phyloP scores from a whole-genome alignment of 352 stramenopile genomes.

The Globisporangium yorkense region DNA sequence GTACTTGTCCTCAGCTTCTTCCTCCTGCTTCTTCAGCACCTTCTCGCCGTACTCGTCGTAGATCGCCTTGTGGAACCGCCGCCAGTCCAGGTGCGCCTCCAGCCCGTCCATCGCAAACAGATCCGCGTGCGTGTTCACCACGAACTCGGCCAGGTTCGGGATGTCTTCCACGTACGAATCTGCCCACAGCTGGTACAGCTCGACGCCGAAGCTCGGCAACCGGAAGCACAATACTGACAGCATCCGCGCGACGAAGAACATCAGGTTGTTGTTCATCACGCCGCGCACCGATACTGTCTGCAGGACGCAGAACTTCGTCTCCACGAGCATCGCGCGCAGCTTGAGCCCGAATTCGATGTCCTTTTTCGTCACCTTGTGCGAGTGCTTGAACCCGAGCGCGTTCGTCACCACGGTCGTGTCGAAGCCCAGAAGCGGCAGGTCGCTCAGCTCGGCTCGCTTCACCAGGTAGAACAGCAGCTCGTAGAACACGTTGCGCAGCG shows the following conservation, averaged over 20 bases:
- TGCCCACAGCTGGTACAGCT: constrained; percentile 85
- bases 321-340: constrained; percentile 82
- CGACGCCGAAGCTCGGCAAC: constrained; percentile 80
- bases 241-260: constrained; percentile 88
- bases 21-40: constrained; percentile 77
- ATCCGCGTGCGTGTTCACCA: constrained; percentile 76
- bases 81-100: constrained; percentile 84
- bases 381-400: constrained; percentile 61
- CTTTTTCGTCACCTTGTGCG: constrained; percentile 70
- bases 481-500: constrained; percentile 86
- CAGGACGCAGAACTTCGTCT: constrained; percentile 86
- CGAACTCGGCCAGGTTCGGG: constrained; percentile 74
- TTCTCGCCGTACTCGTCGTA: constrained; percentile 87
- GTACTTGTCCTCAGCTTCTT: constrained; percentile 88
- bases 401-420: constrained; percentile 66
- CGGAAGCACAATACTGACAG: constrained; percentile 85
- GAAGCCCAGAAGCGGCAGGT: constrained; percentile 78
- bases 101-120: constrained; percentile 87
- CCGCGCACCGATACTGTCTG: constrained; percentile 83
- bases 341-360: constrained; percentile 84
- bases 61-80: constrained; percentile 85
- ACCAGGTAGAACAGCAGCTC: constrained; percentile 87
- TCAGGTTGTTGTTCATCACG: constrained; percentile 90
- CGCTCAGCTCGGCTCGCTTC: constrained; percentile 81
- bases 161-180: constrained; percentile 80